Percentiles rank a stretch among this genome's conserved stretches.
These are phyloP conservation scores for Daldinia vernicosa DNA, from an alignment of 495 filamentous ascomycete genomes.

Conservation along the genomic window DNA sequence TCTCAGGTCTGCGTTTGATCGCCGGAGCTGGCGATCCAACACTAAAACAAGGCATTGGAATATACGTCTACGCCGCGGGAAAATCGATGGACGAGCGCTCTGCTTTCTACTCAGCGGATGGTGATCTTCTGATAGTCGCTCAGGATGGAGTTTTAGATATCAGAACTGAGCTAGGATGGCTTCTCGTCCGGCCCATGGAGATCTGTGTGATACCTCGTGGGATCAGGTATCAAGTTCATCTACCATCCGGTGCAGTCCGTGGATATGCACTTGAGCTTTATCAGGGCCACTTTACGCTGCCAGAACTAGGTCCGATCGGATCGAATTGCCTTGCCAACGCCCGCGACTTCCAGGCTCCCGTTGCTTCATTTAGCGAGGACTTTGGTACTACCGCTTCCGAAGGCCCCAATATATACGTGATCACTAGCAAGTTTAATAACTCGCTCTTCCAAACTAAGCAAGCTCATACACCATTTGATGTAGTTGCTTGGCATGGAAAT, in stretches of 20 bases:
- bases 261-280: slow-evolving; percentile 92
- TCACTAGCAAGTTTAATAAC: slow-evolving; percentile 83
- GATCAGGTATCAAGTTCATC: slow-evolving; percentile 77
- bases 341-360: slow-evolving; percentile 86
- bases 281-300: slow-evolving; percentile 83
- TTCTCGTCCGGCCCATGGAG: slow-evolving; percentile 88
- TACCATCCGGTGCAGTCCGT: slow-evolving; percentile 69
- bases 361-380: slow-evolving; percentile 77
- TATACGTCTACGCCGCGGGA: slow-evolving; percentile 83
- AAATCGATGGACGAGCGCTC: slow-evolving; percentile 77
- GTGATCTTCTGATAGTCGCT: slow-evolving; percentile 85
- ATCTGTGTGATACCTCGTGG: slow-evolving; percentile 89
- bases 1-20: slow-evolving; percentile 77
- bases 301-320: slow-evolving; percentile 89
- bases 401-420: slow-evolving; percentile 59
- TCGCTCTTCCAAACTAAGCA: slow-evolving; percentile 77
- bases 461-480: slow-evolving; percentile 78
- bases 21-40: slow-evolving; percentile 86
- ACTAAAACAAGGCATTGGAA: slow-evolving; percentile 80
- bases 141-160: slow-evolving; percentile 88
- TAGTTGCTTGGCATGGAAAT: slow-evolving; percentile 81
- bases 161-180: slow-evolving; percentile 81
- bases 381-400: slow-evolving; percentile 51
- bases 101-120: slow-evolving; percentile 91
- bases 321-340: slow-evolving; percentile 87